Percentiles rank a stretch among this genome's conserved stretches.
Conservation (phyloP, 2,329 filamentous ascomycete species). For the Zymoseptoria ardabiliae region DNA sequence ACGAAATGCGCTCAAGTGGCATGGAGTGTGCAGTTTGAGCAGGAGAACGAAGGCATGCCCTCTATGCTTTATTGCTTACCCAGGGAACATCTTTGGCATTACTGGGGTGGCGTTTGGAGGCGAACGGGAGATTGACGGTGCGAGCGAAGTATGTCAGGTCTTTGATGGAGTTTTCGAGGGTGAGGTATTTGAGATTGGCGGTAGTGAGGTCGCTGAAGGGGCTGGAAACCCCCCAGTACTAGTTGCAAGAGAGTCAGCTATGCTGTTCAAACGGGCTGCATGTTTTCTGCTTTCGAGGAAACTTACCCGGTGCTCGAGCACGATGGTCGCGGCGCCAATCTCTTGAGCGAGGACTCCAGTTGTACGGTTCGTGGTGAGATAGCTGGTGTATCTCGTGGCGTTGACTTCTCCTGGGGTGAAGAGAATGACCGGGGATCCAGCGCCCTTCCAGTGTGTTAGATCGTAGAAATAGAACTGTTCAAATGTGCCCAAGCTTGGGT, state of each 20-base stretch:
- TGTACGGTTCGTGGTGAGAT: constrained; percentile 44
- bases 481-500: constrained; percentile 50
- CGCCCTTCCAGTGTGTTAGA: constrained; percentile 45
- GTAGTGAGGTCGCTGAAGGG: constrained; percentile 46
- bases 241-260: not conserved
- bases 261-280: not conserved
- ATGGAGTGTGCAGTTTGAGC: no score
- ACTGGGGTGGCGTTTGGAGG: constrained; percentile 36
- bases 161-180: constrained; percentile 46
- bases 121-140: constrained; percentile 48
- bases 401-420: constrained; percentile 43
- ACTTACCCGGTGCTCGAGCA: constrained; percentile 47
- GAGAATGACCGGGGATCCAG: constrained; percentile 44
- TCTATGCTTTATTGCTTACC: constrained; percentile 29
- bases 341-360: constrained; percentile 47
- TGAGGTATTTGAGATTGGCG: constrained; percentile 49
- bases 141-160: constrained; percentile 51
- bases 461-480: constrained; percentile 49
- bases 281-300: not conserved
- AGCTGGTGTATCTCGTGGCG: constrained; percentile 42
- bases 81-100: constrained; percentile 50
- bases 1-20: no score
- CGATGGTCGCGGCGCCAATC: constrained; percentile 47
- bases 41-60: no score
- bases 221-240: constrained; percentile 50